Percentiles rank a stretch among this genome's conserved stretches.
Evolutionary conservation across 805 yeast species (phyloP).

Genomic region (Teunomyces cretensis): DNA sequence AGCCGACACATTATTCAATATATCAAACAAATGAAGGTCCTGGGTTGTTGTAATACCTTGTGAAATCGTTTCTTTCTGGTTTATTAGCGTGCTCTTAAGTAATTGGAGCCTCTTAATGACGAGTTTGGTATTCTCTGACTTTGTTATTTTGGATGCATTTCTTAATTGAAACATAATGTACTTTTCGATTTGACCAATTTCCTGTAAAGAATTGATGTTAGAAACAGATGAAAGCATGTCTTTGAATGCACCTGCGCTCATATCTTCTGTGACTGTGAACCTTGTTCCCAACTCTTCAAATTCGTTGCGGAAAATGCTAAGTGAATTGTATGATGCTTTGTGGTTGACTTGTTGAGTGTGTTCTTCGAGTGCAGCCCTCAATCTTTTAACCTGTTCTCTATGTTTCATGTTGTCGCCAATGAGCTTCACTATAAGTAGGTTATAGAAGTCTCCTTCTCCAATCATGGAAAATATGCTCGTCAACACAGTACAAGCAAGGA

Average conservation of each 20-base stretch:
- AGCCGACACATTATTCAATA: constrained; percentile 49
- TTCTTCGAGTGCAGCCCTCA: constrained; percentile 66
- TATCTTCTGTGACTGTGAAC: constrained; percentile 11
- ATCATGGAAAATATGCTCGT: constrained; percentile 56
- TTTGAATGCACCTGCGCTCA: constrained; percentile 1
- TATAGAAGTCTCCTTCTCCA: constrained; percentile 76
- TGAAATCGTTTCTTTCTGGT: not conserved
- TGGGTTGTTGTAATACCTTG: constrained; percentile 1
- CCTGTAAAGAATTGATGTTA: constrained; percentile 7
- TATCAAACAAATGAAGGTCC: constrained; percentile 36
- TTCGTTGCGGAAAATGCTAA: not conserved
- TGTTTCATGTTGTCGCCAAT: constrained; percentile 70
- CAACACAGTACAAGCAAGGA: constrained; percentile 49
- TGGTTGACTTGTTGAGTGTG: constrained; percentile 42
- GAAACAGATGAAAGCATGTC: constrained; percentile 1
- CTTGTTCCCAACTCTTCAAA: not conserved
- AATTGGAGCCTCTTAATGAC: constrained; percentile 9
- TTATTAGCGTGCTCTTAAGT: not conserved
- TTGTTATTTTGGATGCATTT: constrained; percentile 4
- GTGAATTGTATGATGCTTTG: constrained; percentile 1
- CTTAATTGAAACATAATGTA: constrained; percentile 8
- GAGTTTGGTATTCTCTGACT: constrained; percentile 3
- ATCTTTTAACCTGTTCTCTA: constrained; percentile 67
- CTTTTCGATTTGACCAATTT: constrained; percentile 9
- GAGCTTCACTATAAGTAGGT: constrained; percentile 56